Evolutionary conservation across 208 protist species (phyloP).

Genomic region (Borovskyia barvae): DNA sequence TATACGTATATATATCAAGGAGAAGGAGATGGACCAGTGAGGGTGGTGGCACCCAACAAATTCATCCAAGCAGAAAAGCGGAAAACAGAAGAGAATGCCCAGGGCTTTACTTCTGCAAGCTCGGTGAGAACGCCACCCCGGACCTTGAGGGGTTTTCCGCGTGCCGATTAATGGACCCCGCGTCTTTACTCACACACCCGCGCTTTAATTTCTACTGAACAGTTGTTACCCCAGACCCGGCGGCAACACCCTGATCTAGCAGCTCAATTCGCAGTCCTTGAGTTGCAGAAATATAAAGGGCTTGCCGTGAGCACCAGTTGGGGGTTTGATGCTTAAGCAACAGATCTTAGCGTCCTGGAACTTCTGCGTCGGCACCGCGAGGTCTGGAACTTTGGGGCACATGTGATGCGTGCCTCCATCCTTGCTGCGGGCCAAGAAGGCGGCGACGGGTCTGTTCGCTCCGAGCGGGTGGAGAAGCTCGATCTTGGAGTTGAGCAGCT

Average conservation of each 20-base stretch:
- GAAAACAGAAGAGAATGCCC: background rate
- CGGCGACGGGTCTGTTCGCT: conserved; percentile 85
- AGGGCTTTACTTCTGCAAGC: conserved; percentile 75
- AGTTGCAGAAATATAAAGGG: conserved; percentile 91
- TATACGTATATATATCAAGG: too few species aligned
- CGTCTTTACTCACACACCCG: too few species aligned
- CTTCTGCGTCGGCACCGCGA: conserved; percentile 47
- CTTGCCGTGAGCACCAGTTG: conserved; percentile 94
- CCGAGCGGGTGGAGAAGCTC: conserved; percentile 91
- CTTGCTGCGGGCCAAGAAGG: conserved; percentile 89
- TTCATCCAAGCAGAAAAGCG: background rate
- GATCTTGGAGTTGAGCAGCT: conserved; percentile 89
- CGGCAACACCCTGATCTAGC: too few species aligned
- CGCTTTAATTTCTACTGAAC: too few species aligned
- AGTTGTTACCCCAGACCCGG: too few species aligned
- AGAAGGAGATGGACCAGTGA: too few species aligned
- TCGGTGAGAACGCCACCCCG: conserved; percentile 92
- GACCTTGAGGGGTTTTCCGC: too few species aligned
- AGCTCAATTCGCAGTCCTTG: conserved; percentile 89
- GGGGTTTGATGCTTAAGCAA: conserved; percentile 74
- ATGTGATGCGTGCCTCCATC: conserved; percentile 93
- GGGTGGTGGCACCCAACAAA: too few species aligned
- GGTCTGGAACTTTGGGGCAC: conserved; percentile 87
- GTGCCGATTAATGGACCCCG: too few species aligned
- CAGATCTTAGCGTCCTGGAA: conserved; percentile 66